Evolutionary conservation across 257 asterid genomes (phyloP).

Genomic region (Nicotiana obtusifolia): DNA sequence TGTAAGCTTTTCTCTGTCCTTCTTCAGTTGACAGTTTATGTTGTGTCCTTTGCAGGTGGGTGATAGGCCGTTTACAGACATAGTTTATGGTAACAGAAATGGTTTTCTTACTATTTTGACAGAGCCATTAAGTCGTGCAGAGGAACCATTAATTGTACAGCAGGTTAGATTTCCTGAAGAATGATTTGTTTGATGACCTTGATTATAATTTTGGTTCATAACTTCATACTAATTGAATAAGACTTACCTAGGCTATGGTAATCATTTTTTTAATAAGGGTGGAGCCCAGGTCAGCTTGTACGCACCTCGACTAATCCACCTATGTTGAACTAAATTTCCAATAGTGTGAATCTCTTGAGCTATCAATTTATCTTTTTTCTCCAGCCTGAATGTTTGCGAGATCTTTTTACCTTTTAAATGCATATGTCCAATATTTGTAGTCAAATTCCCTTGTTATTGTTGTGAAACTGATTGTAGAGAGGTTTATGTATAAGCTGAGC

Average conservation of each 20-base stretch:
- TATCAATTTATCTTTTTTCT: not conserved
- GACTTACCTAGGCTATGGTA: not conserved
- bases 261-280: not conserved
- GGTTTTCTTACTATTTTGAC: constrained; percentile 82
- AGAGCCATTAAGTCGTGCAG: constrained; percentile 65
- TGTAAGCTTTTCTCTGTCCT: not conserved
- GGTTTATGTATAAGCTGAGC: not conserved
- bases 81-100: constrained; percentile 82
- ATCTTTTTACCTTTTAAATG: not conserved
- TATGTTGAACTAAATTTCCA: not conserved
- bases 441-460: not conserved
- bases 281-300: not conserved
- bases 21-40: constrained; percentile 5
- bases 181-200: not conserved
- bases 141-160: constrained; percentile 80
- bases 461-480: not conserved
- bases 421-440: not conserved
- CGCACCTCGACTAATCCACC: not conserved
- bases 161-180: constrained; percentile 42
- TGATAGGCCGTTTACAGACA: constrained; percentile 93
- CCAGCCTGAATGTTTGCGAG: not conserved
- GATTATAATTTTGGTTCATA: not conserved
- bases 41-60: constrained; percentile 62
- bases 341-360: not conserved
- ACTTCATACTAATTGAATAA: not conserved